These are phyloP conservation scores for Hyphopichia burtonii DNA, from an alignment of 1,139 yeast genomes.

Conservation along the genomic window DNA sequence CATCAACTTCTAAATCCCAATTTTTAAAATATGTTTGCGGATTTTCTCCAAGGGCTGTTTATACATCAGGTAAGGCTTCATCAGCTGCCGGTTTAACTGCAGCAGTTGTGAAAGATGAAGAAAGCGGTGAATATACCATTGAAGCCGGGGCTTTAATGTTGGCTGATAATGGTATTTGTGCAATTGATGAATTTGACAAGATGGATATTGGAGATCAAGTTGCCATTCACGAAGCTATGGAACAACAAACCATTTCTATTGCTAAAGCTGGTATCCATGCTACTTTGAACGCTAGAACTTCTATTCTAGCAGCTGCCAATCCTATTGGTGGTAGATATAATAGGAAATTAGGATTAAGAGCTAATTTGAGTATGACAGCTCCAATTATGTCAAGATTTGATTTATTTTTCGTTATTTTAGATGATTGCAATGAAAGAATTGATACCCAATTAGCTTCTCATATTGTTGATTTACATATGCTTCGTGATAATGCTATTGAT, in stretches of 20 bases:
- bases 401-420: constrained; percentile 88
- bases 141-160: constrained; percentile 99
- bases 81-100: constrained; percentile 99
- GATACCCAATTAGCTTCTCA: constrained; percentile 91
- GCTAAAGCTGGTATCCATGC: constrained; percentile 99
- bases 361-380: constrained; percentile 96
- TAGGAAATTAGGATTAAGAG: constrained; percentile 76
- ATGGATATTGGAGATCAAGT: constrained; percentile 97
- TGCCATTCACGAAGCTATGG: constrained; percentile 99
- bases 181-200: constrained; percentile 97
- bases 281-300: constrained; percentile 91
- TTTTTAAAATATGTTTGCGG: constrained; percentile 90
- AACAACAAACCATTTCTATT: constrained; percentile 96
- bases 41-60: constrained; percentile 91
- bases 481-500: constrained; percentile 82
- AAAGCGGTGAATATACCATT: constrained; percentile 94
- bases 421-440: constrained; percentile 88
- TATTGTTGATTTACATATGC: constrained; percentile 91
- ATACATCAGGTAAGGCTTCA: constrained; percentile 98
- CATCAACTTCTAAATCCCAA: constrained; percentile 96
- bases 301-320: constrained; percentile 95
- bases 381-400: constrained; percentile 99
- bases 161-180: constrained; percentile 98
- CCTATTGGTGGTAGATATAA: constrained; percentile 96
- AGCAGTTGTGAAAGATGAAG: constrained; percentile 96